These are phyloP conservation scores for Jaapia argillacea DNA, from an alignment of 768 basidiomycete species.

Conservation along the genomic window DNA sequence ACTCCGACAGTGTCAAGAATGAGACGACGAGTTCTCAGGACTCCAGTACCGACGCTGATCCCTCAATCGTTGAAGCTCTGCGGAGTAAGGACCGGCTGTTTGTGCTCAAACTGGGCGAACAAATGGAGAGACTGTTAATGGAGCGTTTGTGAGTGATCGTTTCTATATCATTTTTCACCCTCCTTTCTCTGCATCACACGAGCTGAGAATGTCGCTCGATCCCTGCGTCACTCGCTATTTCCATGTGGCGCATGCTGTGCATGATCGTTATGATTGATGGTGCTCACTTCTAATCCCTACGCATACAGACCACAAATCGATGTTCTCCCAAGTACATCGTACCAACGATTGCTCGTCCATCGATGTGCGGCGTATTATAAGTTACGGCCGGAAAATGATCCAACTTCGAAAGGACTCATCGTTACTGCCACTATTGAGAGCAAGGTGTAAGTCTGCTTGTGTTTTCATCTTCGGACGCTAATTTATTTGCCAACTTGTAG, in stretches of 20 bases:
- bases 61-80: slow-evolving; percentile 78
- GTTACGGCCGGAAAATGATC: slow-evolving; percentile 61
- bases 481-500: slow-evolving; percentile 23
- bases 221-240: no score
- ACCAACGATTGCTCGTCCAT: slow-evolving; percentile 80
- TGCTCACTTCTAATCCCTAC: slow-evolving; percentile 15
- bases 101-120: slow-evolving; percentile 82
- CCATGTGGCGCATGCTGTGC: no score
- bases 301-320: slow-evolving; percentile 49
- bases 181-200: slow-evolving; percentile 7
- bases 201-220: no score
- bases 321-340: slow-evolving; percentile 60
- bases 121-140: slow-evolving; percentile 69
- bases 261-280: no score
- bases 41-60: slow-evolving; percentile 46
- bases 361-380: slow-evolving; percentile 78
- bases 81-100: slow-evolving; percentile 82
- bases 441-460: slow-evolving; percentile 51
- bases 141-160: slow-evolving; percentile 52
- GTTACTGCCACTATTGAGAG: slow-evolving; percentile 54
- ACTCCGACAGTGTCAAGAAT: slow-evolving; percentile 6
- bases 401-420: slow-evolving; percentile 48
- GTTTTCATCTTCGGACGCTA: background rate
- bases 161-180: slow-evolving; percentile 2
- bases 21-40: slow-evolving; percentile 4